Conservation (phyloP, 805 yeast species). For the Priceomyces medius region DNA sequence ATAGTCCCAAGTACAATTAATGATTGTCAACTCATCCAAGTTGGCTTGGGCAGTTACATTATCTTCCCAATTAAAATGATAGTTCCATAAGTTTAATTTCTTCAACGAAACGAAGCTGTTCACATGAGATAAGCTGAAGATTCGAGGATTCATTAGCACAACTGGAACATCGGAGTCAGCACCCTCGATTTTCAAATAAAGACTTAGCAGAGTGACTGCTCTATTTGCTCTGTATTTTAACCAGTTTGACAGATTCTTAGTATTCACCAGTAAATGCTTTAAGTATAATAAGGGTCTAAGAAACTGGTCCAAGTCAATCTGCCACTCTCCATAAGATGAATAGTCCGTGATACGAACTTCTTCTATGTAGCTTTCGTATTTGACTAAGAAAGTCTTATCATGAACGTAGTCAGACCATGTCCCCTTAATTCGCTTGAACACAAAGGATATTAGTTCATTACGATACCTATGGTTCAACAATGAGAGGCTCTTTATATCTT, state of each 20-base stretch:
- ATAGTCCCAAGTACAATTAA: constrained; percentile 56
- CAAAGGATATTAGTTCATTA: not conserved
- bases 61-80: constrained; percentile 44
- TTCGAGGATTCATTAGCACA: constrained; percentile 18
- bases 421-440: constrained; percentile 6
- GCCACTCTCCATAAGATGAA: constrained; percentile 39
- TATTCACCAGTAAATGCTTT: constrained; percentile 24
- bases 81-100: constrained; percentile 37
- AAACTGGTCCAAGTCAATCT: constrained; percentile 24
- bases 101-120: constrained; percentile 32
- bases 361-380: constrained; percentile 2
- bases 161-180: not conserved
- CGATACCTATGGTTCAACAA: constrained; percentile 3
- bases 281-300: constrained; percentile 23
- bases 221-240: constrained; percentile 31
- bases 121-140: constrained; percentile 47
- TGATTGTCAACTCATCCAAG: constrained; percentile 28
- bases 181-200: constrained; percentile 24
- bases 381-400: constrained; percentile 5
- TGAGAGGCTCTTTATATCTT: constrained; percentile 6
- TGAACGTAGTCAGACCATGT: constrained; percentile 4
- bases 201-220: constrained; percentile 18
- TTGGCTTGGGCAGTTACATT: constrained; percentile 13
- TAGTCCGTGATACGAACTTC: constrained; percentile 28
- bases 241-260: constrained; percentile 42